A percentile compares a stretch with the other conserved stretches of the same genome.
phyloP scores from a whole-genome alignment of 108 stramenopile species.

The Pseudonitzschia multistriata region DNA sequence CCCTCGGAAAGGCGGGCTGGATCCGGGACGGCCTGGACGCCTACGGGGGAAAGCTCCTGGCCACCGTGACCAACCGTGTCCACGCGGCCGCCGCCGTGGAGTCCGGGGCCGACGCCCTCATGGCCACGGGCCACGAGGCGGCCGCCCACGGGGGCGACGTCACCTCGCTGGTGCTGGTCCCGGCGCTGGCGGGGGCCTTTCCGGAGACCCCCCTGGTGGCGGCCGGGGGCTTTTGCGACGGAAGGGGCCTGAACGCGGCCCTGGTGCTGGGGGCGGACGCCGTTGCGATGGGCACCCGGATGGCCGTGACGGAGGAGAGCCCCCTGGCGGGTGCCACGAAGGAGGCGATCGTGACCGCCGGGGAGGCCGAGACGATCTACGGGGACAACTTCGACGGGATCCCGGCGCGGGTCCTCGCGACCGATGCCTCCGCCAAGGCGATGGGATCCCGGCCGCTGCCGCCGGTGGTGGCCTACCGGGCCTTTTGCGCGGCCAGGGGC shows the following conservation, averaged over 20 bases:
- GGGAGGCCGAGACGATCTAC: constrained; percentile 74
- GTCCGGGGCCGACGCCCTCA: constrained; percentile 79
- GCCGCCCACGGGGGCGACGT: constrained; percentile 91
- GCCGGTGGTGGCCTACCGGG: constrained; percentile 59
- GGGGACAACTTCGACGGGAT: constrained; percentile 90
- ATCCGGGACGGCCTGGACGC: constrained; percentile 65
- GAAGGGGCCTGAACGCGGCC: constrained; percentile 77
- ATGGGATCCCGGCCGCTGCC: constrained; percentile 55
- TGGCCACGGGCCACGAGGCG: constrained; percentile 91
- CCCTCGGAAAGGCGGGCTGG: constrained; percentile 87
- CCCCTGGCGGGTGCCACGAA: constrained; percentile 68
- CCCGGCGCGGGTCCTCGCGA: constrained; percentile 76
- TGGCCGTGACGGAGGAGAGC: constrained; percentile 72
- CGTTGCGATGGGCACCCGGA: constrained; percentile 89
- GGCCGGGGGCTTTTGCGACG: constrained; percentile 92
- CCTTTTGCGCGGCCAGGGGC: constrained; percentile 63
- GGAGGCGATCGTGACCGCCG: constrained; percentile 53
- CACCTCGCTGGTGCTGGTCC: constrained; percentile 74
- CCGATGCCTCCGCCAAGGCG: constrained; percentile 43
- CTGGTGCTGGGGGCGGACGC: constrained; percentile 85
- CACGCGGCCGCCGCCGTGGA: constrained; percentile 71
- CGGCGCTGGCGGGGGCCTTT: constrained; percentile 62
- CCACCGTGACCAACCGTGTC: constrained; percentile 78
- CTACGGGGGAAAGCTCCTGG: constrained; percentile 78
- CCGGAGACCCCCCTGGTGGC: constrained; percentile 83